Evolutionary conservation across 2,329 filamentous ascomycete genomes (phyloP).

Genomic region (Calycina herbarum): DNA sequence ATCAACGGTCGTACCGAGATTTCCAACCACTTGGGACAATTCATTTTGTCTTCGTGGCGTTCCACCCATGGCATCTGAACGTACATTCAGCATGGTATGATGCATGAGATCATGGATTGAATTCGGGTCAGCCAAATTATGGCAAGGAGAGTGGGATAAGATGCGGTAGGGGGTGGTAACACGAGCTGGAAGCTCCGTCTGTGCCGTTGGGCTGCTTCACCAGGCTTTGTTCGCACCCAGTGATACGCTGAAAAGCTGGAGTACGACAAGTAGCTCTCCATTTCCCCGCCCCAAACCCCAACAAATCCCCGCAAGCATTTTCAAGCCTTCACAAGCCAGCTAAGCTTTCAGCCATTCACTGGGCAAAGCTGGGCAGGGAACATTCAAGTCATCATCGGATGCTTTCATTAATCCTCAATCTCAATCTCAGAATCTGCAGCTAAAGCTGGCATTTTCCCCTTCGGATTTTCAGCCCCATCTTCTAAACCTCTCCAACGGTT

Average conservation of each 20-base stretch:
- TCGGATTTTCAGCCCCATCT: background rate
- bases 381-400: background rate
- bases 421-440: background rate
- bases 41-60: background rate
- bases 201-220: background rate
- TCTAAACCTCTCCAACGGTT: background rate
- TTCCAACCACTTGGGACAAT: background rate
- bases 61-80: background rate
- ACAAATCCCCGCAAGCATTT: background rate
- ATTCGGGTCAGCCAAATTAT: background rate
- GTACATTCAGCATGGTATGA: background rate
- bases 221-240: background rate
- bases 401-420: background rate
- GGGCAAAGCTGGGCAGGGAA: background rate
- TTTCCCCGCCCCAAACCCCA: background rate
- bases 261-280: background rate
- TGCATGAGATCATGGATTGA: background rate
- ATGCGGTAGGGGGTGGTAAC: background rate
- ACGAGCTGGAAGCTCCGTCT: background rate
- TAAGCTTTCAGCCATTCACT: background rate
- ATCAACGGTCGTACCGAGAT: background rate
- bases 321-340: background rate
- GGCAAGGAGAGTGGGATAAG: background rate
- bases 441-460: background rate
- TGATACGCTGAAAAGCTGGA: background rate